Base-by-base conservation (phyloP, 2,329 filamentous ascomycete species). In the Phyllosticta ampelicida region DNA sequence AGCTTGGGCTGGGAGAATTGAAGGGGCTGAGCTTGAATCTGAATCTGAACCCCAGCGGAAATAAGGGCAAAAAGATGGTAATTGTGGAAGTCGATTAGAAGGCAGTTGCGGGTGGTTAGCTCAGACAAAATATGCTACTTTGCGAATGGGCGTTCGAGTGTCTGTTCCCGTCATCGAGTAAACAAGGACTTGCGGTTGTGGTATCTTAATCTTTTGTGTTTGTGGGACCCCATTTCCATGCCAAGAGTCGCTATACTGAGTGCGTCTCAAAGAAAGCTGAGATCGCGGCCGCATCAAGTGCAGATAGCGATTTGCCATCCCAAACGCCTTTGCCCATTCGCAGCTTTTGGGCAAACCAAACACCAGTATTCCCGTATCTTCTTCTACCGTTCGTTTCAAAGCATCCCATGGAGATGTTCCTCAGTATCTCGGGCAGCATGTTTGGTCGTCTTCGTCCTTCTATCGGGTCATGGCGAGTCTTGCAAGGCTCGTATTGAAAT, bases 31-130 rank as follows among this genome's bases (percentile, higher is more conserved):
- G 65, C 29, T 66, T 80, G 26, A 68, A 70, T 59, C 61, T 80
- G 26, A 68, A 70, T 59, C 61, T 23, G 50, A 30, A 19, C 28
- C 3, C 16, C 9, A 21, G 44, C 56, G 62, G 48, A 54, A 51
- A 21, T 59, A 48, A 67, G 72, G 77, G 16, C 73, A 74, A 59
- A 80, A 63, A 48, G 56, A 59, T 63, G 54, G 59, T 70, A 16
- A 62, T 86, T 60, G 82, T 86, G 65, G 84, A 86, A 70, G 75
- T 86, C 63, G 83, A 85, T 66, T 86, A 72, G 65, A 52, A 56
- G 30, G 50, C n/a, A 19, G 48, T 26, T 44, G 13, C n/a, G 36
- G 13, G n/a, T 44, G 36, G 6, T 44, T n/a, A n/a, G 6, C 36
- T 44, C n/a, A 0, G n/a, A n/a, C 2, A 44, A 44, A n/a, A 18